These are phyloP conservation scores for Chrysoporthe austroafricana DNA, from an alignment of 2,329 filamentous ascomycete genomes.

Conservation along the genomic window DNA sequence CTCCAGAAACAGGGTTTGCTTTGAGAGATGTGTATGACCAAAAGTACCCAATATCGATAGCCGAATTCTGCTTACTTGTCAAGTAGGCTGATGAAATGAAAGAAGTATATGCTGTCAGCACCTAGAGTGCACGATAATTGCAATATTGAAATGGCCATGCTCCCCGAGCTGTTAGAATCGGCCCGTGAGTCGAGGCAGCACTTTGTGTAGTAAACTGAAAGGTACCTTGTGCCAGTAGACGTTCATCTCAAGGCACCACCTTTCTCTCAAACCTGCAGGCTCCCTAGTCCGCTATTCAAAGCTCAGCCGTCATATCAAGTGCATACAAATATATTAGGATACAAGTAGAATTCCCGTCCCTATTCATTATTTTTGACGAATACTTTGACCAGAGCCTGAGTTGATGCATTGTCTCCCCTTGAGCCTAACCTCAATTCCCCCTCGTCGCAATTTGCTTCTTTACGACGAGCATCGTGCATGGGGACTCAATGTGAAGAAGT, in stretches of 20 bases:
- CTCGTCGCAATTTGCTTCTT: too few species aligned
- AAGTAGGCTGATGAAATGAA: not conserved
- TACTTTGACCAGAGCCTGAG: not conserved
- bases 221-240: not conserved
- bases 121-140: not conserved
- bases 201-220: not conserved
- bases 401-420: not conserved
- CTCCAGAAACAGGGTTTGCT: constrained; percentile 88
- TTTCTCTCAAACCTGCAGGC: not conserved
- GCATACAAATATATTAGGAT: not conserved
- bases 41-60: not conserved
- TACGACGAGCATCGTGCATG: too few species aligned
- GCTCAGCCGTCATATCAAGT: not conserved
- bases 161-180: too few species aligned
- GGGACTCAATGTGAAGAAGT: too few species aligned
- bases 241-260: not conserved
- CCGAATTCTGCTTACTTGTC: not conserved
- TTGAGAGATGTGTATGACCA: constrained; percentile 44
- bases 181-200: not conserved
- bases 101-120: not conserved
- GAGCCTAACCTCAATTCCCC: too few species aligned
- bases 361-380: not conserved
- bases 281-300: not conserved
- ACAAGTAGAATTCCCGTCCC: not conserved
- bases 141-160: not conserved